Conservation (phyloP, 106 monocot genomes). For the Platanthera guangdongensis region DNA sequence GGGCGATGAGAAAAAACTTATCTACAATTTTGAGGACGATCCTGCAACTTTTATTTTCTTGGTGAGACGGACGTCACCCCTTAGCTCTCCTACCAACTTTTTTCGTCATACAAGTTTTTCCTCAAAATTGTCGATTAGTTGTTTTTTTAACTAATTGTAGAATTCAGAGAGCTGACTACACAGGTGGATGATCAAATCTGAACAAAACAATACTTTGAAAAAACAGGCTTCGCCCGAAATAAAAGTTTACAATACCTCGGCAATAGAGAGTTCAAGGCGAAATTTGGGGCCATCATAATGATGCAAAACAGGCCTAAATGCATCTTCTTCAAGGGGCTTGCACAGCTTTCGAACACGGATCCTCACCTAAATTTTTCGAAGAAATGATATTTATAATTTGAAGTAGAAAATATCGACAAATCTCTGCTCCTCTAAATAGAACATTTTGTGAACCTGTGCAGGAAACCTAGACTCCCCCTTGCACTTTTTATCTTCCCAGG, state of each 20-base stretch:
- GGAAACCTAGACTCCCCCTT: conserved; percentile 79
- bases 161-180: not conserved
- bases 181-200: not conserved
- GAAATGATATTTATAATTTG: not conserved
- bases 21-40: no score
- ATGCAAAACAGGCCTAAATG: conserved; percentile 54
- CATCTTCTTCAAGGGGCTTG: conserved; percentile 50
- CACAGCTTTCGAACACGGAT: conserved; percentile 44
- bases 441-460: conserved; percentile 37
- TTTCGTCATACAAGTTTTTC: no score
- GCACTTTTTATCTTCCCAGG: conserved; percentile 82
- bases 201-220: not conserved
- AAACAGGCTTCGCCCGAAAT: no score
- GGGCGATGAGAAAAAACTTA: no score
- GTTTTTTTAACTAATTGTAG: not conserved
- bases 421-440: not conserved
- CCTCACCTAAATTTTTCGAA: conserved; percentile 28
- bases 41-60: no score
- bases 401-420: not conserved
- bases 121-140: no score
- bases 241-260: conserved; percentile 28
- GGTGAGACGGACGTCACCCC: no score
- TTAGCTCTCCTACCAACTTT: no score
- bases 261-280: conserved; percentile 51
- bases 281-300: conserved; percentile 68